Evolutionary conservation across 1,284 basidiomycete genomes (phyloP), one percentile per base, ranked within the genome.

Genomic region (Ustilago crameri): DNA sequence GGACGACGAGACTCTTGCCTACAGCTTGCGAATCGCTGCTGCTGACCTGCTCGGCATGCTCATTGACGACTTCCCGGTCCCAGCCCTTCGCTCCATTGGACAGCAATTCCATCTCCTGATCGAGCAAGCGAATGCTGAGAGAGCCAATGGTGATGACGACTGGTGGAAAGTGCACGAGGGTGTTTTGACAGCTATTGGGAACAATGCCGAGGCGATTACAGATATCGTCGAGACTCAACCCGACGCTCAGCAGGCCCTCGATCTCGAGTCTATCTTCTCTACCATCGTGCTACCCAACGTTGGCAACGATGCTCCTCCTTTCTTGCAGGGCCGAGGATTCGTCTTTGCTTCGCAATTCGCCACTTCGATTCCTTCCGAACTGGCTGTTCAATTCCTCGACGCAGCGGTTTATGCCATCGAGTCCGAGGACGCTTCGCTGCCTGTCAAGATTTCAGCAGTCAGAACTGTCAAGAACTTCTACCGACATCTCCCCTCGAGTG

Each of bases 271-370:
- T 54, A 85, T 96, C 37, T 89, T 98, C 51, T 85, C 89, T 20
- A 88, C 89, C 65, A 88, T 95, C 52, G 88, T 98, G 38, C 92
- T 93, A 5, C 88, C 90, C 17, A 86, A 93, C 43, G 86, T 98
- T 20, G 85, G 84, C 38, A 88, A 91, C 91, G 73, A 52, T 86
- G 84, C 38, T 8, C 26, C 50, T 51, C 91, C 93, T 0, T 97
- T 97, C 87, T 84, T 98, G 46, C 94, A 96, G 84, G 96, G 95
- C 9, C 88, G 95, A 56, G 91, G 90, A 2, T 96, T 98, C 68
- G 92, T 98, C 38, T 95, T 98, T 78, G 93, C 93, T 0, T 93
- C 92, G 76, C 91, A 95, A 81, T 97, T 90, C 78, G 88, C 92
- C 0, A 88, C 89, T 60, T 84, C 90, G 3, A 86, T 98, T 9